Evolutionary conservation across 2,329 filamentous ascomycete genomes (phyloP), one percentile per base, ranked within the genome.

Genomic region (Aphanocladium album): DNA sequence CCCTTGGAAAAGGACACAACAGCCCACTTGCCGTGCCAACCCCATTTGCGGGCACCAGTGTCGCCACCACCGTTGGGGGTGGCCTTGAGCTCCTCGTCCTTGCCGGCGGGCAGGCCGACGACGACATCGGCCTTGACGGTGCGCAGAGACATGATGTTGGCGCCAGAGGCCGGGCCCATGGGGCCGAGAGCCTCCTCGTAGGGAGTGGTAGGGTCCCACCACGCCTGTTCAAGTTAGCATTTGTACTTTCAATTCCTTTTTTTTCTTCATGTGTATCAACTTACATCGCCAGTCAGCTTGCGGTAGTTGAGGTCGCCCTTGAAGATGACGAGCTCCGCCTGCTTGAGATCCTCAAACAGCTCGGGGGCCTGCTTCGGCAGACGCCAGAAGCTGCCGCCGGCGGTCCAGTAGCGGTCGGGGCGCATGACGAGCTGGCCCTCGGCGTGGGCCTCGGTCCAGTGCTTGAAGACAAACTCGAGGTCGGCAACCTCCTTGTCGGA

Each of bases 61-160:
- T 91, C 87, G 17, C 87, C 89, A 3, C 89, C 90, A 1, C 89
- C 90, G 17, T 82, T 86, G 57, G 90, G 86, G 57, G 77, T 82
- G 9, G 82, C 79, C 66, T 82, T 86, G 57, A 98, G 78, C 72
- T 87, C 85, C 76, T 97, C 92, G 70, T 99, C 95, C 71, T 89
- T 84, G 7, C 93, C 93, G 9, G 85, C 74, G 16, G 87, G 82
- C n/a, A 99, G 79, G 0, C 92, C 93, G 27, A 97, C 95, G 0
- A 98, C 91, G 8, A 96, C 91, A 71, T 99, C 95, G 0, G 93
- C 93, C 77, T 99, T 99, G 80, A 93, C 97, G 0, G 95, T 99
- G 61, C 95, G 85, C 64, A 99, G 81, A 0, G 95, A 90, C 30
- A 99, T 80, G 3, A 93, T 83, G 62, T 96, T 92, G 60, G 98